phyloP scores from a whole-genome alignment of 306 rosid species.

The Pyrus betulifolia region DNA sequence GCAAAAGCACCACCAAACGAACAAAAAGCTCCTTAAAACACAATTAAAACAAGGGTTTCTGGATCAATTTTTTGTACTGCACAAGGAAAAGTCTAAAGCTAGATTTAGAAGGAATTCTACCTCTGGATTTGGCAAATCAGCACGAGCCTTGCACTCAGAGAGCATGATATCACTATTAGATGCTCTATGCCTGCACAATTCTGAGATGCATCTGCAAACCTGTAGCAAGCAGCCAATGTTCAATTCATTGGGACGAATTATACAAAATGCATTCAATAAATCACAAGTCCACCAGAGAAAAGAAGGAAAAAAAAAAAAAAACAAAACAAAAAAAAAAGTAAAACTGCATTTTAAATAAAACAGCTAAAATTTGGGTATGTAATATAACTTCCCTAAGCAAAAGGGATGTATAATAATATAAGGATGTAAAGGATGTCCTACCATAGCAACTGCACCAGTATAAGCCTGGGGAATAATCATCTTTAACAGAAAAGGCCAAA shows the following conservation, averaged over 20 bases:
- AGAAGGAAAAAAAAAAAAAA: too few species aligned
- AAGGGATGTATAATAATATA: background rate
- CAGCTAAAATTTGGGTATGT: conserved; percentile 6
- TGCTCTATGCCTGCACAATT: conserved; percentile 71
- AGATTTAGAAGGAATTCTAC: conserved; percentile 24
- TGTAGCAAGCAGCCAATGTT: conserved; percentile 21
- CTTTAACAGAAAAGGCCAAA: conserved; percentile 94
- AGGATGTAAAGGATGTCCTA: conserved; percentile 19
- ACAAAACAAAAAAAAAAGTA: too few species aligned
- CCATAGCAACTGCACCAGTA: conserved; percentile 86
- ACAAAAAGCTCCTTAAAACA: conserved; percentile 75
- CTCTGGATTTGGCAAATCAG: conserved; percentile 78
- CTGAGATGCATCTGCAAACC: conserved; percentile 98
- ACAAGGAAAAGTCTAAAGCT: conserved; percentile 1
- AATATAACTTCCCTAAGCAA: conserved; percentile 1
- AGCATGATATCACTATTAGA: conserved; percentile 48
- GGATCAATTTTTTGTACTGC: background rate
- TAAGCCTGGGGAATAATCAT: conserved; percentile 76
- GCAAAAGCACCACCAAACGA: conserved; percentile 90
- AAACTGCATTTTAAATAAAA: background rate
- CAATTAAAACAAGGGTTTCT: conserved; percentile 19
- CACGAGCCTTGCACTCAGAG: conserved; percentile 64
- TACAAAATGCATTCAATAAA: background rate
- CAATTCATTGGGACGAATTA: background rate
- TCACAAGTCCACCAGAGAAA: too few species aligned